Evolutionary conservation across 352 stramenopile genomes (phyloP), one percentile per base, ranked within the genome.

Genomic region (Phytophthora fragariaefolia): DNA sequence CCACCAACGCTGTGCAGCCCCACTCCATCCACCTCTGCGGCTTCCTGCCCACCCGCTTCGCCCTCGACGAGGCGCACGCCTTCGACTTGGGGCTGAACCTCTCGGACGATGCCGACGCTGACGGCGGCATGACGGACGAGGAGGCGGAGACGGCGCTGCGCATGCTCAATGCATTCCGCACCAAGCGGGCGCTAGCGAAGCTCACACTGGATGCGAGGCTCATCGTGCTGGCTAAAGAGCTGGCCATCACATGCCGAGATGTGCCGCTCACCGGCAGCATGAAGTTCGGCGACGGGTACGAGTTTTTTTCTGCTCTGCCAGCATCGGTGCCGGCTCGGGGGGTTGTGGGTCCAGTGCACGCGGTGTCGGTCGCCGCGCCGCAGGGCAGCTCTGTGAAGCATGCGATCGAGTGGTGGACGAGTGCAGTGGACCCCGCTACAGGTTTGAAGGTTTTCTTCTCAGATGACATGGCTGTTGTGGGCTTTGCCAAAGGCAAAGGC

Each of bases 201-300:
- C 69, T 83, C n/a, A 46, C 45, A 12, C 17, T 83, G 12, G 72
- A 83, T 48, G 69, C 62, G 36, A 62, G 66, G 8, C 46, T 83
- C 15, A 59, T 79, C 48, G 40, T 81, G 38, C 48, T 63, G 26
- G 75, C 75, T n/a, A 46, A 77, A 15, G 73, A 74, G 26, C 24
- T 83, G 50, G 30, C 75, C 8, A 30, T 36, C 3, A 54, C 59
- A 0, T 74, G 64, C 27, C 53, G 40, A 56, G 38, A 53, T 46
- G 59, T 68, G 23, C 38, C 69, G 8, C 48, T 59, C 58, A 56
- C 50, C 27, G 40, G 17, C 13, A 68, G 20, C 28, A 73, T 73
- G 65, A 13, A 36, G 18, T 18, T 42, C 23, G 50, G 58, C 12
- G 51, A 57, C 13, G 58, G 58, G n/a, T 73, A 60, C 30, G 36